Percentiles rank a stretch among this genome's conserved stretches.
phyloP scores from a whole-genome alignment of 164 flowering plant genomes.

The Liquidambar formosana region DNA sequence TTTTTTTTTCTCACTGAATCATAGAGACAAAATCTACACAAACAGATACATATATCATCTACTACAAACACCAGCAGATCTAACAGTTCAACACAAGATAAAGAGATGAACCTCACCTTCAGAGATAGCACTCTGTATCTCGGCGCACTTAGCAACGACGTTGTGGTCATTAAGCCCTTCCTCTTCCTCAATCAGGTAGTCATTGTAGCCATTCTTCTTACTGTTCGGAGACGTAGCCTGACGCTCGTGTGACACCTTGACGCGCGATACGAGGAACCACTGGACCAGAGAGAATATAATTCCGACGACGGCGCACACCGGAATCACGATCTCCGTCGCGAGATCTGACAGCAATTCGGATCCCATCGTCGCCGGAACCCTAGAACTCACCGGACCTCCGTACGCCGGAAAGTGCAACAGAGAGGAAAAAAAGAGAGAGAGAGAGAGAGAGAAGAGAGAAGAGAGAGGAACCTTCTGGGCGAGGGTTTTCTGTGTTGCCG shows the following conservation, averaged over 20 bases:
- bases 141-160: constrained; percentile 24
- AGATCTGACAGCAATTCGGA: constrained; percentile 47
- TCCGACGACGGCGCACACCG: constrained; percentile 71
- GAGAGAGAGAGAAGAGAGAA: not conserved
- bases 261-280: constrained; percentile 66
- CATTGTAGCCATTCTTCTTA: constrained; percentile 14
- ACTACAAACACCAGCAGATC: not conserved
- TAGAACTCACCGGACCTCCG: not conserved
- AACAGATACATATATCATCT: too few species aligned
- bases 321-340: constrained; percentile 65
- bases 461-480: not conserved
- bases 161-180: constrained; percentile 17
- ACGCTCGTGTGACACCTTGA: constrained; percentile 55
- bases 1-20: too few species aligned
- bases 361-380: constrained; percentile 22
- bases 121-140: constrained; percentile 18
- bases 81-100: not conserved
- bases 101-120: constrained; percentile 2
- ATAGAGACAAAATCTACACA: not conserved
- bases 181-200: constrained; percentile 21
- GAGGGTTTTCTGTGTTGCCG: not conserved
- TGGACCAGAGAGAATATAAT: constrained; percentile 69
- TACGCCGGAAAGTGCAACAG: not conserved
- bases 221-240: constrained; percentile 10
- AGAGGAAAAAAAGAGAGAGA: too few species aligned